Conservation (phyloP, 805 yeast species). For the Barnettozyma wickerhamii region DNA sequence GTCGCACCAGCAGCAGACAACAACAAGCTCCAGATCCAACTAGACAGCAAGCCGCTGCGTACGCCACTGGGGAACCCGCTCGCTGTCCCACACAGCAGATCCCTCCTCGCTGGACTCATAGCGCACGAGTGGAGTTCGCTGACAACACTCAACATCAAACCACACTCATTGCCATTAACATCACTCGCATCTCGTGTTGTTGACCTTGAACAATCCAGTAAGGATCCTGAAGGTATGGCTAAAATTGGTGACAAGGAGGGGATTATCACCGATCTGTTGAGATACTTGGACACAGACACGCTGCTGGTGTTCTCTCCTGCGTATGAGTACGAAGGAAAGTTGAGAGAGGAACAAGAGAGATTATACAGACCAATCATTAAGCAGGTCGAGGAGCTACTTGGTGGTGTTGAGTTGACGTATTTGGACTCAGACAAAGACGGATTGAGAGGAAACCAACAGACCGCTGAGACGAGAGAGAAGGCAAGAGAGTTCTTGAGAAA, state of each 20-base stretch:
- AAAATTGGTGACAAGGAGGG: constrained; percentile 58
- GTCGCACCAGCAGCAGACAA: constrained; percentile 27
- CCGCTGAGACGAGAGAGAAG: constrained; percentile 50
- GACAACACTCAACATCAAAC: constrained; percentile 62
- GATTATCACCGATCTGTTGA: constrained; percentile 56
- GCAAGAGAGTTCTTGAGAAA: constrained; percentile 61
- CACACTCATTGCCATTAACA: constrained; percentile 81
- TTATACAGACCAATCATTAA: constrained; percentile 69
- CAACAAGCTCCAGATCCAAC: constrained; percentile 45
- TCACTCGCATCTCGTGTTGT: constrained; percentile 83
- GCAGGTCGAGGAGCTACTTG: constrained; percentile 58
- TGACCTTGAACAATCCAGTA: constrained; percentile 51
- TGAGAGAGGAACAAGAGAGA: constrained; percentile 77
- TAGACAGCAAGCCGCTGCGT: constrained; percentile 72
- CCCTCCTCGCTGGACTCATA: constrained; percentile 65
- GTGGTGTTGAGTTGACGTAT: constrained; percentile 38
- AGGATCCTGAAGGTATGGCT: constrained; percentile 42
- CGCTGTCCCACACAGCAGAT: constrained; percentile 54
- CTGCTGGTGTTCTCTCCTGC: constrained; percentile 78
- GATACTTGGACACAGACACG: constrained; percentile 93
- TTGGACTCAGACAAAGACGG: constrained; percentile 84
- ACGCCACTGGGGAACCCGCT: constrained; percentile 81
- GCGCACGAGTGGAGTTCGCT: constrained; percentile 86
- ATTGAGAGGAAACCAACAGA: constrained; percentile 74
- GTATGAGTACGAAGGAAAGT: constrained; percentile 75